Base-by-base conservation (phyloP, 208 protist genomes). In the Trypanosoma avium region DNA sequence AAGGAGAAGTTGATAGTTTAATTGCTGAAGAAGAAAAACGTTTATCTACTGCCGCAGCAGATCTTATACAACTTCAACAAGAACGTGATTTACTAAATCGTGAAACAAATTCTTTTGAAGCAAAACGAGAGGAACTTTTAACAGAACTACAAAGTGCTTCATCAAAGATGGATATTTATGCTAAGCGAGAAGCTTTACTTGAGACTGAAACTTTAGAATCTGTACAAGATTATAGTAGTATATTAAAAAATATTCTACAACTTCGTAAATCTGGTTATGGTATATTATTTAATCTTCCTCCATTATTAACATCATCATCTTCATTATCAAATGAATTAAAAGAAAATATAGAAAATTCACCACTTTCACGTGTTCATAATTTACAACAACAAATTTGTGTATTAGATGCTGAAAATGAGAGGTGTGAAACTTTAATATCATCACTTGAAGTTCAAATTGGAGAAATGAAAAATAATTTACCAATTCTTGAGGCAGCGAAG, bases 401-500 rank as follows among this genome's bases (percentile, higher is more conserved):
- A 2, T 45, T 74, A 9, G 24, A 43, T 24, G 67, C 48, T 10
- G 47, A 38, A 8, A 49, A 72, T 40, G 62, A 61, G 26, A 26
- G 15, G 24, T 63, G 45, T 32, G n/a, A 56, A 8, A 43, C 36
- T 26, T 35, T 75, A 12, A 29, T 85, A 19, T 61, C 69, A 2
- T 64, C 70, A n/a, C 47, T 86, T 24, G 66, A 27, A 12, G 68
- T 71, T 7, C 61, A 62, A 24, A 22, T 75, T 15, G 19, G 32
- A 21, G 62, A 68, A 49, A 43, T 69, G 43, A 60, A 47, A 21
- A 70, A 58, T 24, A 49, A 45, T n/a, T 29, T 83, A 22, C 57
- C 69, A 3, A 33, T 75, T 8, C 36, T 79, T 19, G 61, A 77
- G 40, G 36, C 42, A 1, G 71, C 70, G 9, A 85, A 90, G 71